These are phyloP conservation scores for Aspergillus melleus DNA, from an alignment of 2,329 filamentous ascomycete species.

Conservation along the genomic window DNA sequence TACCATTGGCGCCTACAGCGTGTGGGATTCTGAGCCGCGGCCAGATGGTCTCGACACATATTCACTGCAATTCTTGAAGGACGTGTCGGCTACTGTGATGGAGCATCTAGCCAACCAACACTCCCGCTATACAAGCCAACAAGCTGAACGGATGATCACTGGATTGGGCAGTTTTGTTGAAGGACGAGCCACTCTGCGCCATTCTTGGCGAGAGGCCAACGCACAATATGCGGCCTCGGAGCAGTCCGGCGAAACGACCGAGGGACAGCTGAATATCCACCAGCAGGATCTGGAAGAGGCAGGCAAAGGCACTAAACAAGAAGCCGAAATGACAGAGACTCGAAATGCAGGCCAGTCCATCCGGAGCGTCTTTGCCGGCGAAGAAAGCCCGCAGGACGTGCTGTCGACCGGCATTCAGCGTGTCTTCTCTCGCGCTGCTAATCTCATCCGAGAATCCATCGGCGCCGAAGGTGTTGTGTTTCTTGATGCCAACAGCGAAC, in stretches of 20 bases:
- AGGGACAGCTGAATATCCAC: slow-evolving; percentile 21
- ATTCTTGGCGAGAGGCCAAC: slow-evolving; percentile 23
- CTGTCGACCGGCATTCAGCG: slow-evolving; percentile 17
- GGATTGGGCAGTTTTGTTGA: slow-evolving; percentile 55
- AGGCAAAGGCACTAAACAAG: neutral
- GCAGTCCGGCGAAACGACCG: slow-evolving; percentile 7
- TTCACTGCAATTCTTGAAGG: slow-evolving; percentile 56
- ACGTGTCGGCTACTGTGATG: slow-evolving; percentile 58
- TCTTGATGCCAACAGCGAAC: slow-evolving; percentile 23
- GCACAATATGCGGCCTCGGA: slow-evolving; percentile 15
- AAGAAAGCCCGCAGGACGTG: slow-evolving; percentile 11
- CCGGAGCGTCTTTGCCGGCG: slow-evolving; percentile 5
- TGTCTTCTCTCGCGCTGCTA: slow-evolving; percentile 48
- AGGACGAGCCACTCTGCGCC: slow-evolving; percentile 36
- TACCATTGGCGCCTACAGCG: slow-evolving; percentile 59
- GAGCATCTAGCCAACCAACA: slow-evolving; percentile 58
- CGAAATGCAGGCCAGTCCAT: neutral
- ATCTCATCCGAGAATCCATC: slow-evolving; percentile 45
- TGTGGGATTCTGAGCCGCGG: slow-evolving; percentile 56
- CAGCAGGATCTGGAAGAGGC: slow-evolving; percentile 22
- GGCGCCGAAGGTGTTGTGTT: slow-evolving; percentile 43
- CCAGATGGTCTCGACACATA: slow-evolving; percentile 20
- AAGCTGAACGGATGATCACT: slow-evolving; percentile 58
- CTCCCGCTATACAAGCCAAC: slow-evolving; percentile 52
- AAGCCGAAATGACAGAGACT: neutral